Evolutionary conservation across 768 basidiomycete species (phyloP).

Genomic region (Rickenella mellea): DNA sequence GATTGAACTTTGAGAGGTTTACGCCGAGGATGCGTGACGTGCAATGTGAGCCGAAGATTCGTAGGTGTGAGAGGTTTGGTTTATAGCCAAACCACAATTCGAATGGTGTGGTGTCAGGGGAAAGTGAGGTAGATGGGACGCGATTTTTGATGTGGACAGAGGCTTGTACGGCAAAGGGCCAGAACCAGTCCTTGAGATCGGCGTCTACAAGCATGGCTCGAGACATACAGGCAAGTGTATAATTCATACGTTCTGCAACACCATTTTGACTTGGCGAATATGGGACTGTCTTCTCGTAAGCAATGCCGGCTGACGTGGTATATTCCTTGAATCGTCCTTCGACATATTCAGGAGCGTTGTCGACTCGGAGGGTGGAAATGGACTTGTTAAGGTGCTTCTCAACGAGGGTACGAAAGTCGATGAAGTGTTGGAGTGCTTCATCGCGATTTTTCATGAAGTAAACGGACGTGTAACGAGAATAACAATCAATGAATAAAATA

Average conservation of each 20-base stretch:
- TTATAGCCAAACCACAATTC: conserved; percentile 13
- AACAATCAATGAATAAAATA: conserved; percentile 22
- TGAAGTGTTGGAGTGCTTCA: too few relatives aligned
- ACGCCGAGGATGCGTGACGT: too few relatives aligned
- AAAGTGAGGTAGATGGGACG: conserved; percentile 3
- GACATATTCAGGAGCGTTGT: conserved; percentile 22
- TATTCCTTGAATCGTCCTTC: conserved; percentile 16
- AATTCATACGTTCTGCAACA: conserved; percentile 18
- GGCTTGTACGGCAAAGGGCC: conserved; percentile 1
- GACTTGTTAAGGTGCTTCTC: too few relatives aligned
- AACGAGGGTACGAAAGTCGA: too few relatives aligned
- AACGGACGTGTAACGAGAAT: too few relatives aligned
- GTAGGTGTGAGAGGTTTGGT: conserved; percentile 22
- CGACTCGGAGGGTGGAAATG: conserved; percentile 14
- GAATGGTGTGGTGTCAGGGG: conserved; percentile 10
- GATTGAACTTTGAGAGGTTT: too few relatives aligned
- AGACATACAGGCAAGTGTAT: conserved; percentile 13
- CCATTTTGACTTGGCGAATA: conserved; percentile 24
- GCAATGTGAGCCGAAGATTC: conserved; percentile 32
- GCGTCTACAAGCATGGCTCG: conserved; percentile 10
- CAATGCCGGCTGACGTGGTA: conserved; percentile 14
- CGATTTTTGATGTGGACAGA: conserved; percentile 8
- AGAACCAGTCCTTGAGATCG: not conserved
- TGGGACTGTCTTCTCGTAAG: conserved; percentile 22
- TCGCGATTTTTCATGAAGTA: too few relatives aligned